Evolutionary conservation across 768 basidiomycete species (phyloP).

Genomic region (Lentinula edodes): DNA sequence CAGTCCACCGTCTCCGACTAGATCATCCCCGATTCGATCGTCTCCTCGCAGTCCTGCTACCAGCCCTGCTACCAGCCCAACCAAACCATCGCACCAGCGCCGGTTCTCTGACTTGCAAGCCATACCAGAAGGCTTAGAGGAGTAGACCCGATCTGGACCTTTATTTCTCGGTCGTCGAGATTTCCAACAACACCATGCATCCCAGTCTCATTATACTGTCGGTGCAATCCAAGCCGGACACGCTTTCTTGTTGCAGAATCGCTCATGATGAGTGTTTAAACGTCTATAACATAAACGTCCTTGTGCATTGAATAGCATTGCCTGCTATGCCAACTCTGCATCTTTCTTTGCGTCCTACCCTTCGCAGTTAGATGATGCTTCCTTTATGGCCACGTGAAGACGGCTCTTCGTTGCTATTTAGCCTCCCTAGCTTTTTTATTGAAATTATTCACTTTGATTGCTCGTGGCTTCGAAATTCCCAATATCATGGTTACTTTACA

Average conservation of each 20-base stretch:
- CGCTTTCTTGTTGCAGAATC: no score
- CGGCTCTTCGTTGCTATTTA: neutral
- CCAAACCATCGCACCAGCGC: neutral
- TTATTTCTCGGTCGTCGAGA: neutral
- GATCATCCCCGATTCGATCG: neutral
- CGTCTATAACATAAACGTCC: no score
- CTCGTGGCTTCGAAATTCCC: no score
- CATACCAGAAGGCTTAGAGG: constrained; percentile 2
- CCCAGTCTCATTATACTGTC: neutral
- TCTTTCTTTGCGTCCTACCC: neutral
- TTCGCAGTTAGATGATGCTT: neutral
- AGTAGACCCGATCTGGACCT: neutral
- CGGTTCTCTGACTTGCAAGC: neutral
- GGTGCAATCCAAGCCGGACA: no score
- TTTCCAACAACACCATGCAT: neutral
- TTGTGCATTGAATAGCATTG: neutral
- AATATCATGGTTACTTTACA: no score
- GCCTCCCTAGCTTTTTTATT: no score
- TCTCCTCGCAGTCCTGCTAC: neutral
- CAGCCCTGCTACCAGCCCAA: no score
- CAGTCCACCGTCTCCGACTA: neutral
- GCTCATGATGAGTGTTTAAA: no score
- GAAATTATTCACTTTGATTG: no score
- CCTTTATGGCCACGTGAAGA: neutral
- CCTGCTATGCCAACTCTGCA: neutral